A percentile compares a stretch with the other conserved stretches of the same genome.
phyloP scores from a whole-genome alignment of 306 rosid species.

The Carpinus viminea region DNA sequence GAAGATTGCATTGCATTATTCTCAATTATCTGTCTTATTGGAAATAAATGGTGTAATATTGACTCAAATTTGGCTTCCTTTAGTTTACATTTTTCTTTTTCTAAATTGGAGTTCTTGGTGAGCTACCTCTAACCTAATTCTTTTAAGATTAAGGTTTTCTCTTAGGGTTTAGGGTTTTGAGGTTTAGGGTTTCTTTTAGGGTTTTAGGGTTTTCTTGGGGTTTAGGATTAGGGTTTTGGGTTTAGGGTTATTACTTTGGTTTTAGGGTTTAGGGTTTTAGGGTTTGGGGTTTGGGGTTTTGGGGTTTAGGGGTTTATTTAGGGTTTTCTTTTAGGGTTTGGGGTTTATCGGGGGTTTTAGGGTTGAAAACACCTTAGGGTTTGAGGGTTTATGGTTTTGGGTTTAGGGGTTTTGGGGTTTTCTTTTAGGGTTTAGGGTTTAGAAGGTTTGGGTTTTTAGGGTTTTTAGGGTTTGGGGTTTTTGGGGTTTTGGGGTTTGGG shows the following conservation, averaged over 20 bases:
- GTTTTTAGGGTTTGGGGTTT: constrained; percentile 28
- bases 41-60: too few species aligned
- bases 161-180: constrained; percentile 18
- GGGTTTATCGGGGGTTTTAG: constrained; percentile 22
- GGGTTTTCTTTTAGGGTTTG: constrained; percentile 13
- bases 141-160: constrained; percentile 20
- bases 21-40: too few species aligned
- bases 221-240: constrained; percentile 21
- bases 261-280: constrained; percentile 6
- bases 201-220: constrained; percentile 9
- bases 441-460: too few species aligned
- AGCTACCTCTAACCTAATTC: too few species aligned
- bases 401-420: too few species aligned
- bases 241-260: constrained; percentile 12
- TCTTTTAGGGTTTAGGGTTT: constrained; percentile 15
- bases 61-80: too few species aligned
- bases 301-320: constrained; percentile 19
- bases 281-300: constrained; percentile 3
- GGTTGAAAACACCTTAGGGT: too few species aligned
- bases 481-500: constrained; percentile 29
- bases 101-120: too few species aligned
- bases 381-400: constrained; percentile 24
- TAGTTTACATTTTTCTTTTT: too few species aligned
- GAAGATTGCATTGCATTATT: too few species aligned
- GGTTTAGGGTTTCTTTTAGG: too few species aligned